These are phyloP conservation scores for Pyronema omphalodes DNA, from an alignment of 495 filamentous ascomycete species.

Conservation along the genomic window DNA sequence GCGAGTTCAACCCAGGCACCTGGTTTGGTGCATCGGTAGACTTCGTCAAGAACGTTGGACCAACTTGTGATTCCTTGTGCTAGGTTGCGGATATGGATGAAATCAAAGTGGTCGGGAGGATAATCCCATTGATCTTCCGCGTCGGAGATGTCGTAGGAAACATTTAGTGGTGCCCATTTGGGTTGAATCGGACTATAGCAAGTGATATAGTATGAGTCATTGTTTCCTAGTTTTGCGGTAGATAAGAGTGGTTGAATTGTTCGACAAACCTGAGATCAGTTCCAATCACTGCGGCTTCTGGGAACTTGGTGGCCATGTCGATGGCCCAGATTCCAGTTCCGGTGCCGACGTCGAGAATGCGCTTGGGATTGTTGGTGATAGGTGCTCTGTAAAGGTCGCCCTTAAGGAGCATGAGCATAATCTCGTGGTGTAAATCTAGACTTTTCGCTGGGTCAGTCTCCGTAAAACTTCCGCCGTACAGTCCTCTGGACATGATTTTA, in stretches of 20 bases:
- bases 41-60: neutral
- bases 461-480: neutral
- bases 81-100: conserved; percentile 59
- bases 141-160: conserved; percentile 54
- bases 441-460: conserved; percentile 2
- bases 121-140: conserved; percentile 56
- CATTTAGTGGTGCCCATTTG: conserved; percentile 47
- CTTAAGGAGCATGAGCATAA: conserved; percentile 20
- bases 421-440: conserved; percentile 10
- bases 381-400: conserved; percentile 29
- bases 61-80: neutral
- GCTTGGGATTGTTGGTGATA: conserved; percentile 24
- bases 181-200: neutral
- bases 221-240: neutral
- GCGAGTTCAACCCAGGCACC: conserved; percentile 36
- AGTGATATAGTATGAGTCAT: conserved; percentile 31
- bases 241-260: conserved; percentile 30
- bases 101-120: conserved; percentile 47
- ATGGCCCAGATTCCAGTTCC: conserved; percentile 34
- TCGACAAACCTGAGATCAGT: conserved; percentile 37
- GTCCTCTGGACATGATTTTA: neutral
- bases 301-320: conserved; percentile 28
- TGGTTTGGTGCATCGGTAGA: conserved; percentile 17
- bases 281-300: conserved; percentile 32
- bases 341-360: conserved; percentile 37